Percentiles rank a stretch among this genome's conserved stretches.
phyloP scores from a whole-genome alignment of 257 asterid genomes.

The Salvia splendens region DNA sequence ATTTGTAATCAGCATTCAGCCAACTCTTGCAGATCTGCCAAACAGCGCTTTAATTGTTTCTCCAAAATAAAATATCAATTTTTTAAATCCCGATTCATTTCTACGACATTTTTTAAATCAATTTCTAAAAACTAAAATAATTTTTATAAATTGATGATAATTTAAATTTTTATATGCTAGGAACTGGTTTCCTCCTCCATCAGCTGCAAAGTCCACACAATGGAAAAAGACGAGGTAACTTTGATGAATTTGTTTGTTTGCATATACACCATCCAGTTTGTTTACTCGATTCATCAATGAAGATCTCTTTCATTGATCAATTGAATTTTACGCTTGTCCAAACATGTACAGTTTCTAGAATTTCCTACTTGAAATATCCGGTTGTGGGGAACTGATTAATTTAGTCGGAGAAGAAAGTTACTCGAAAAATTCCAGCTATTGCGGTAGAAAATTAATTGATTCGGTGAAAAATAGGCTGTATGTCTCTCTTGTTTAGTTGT shows the following conservation, averaged over 20 bases:
- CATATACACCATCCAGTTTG: background rate
- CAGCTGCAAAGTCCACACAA: constrained; percentile 23
- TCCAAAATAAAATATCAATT: too few species aligned
- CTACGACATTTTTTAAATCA: too few species aligned
- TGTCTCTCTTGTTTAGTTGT: constrained; percentile 16
- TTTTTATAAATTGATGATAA: too few species aligned
- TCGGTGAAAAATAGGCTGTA: background rate
- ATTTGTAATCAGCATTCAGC: too few species aligned
- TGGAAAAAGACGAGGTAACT: constrained; percentile 43
- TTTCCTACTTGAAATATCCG: background rate
- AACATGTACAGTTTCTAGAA: background rate
- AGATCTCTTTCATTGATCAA: constrained; percentile 8
- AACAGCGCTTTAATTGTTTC: too few species aligned
- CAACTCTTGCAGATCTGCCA: too few species aligned
- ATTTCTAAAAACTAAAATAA: too few species aligned
- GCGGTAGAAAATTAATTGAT: constrained; percentile 6
- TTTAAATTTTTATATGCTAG: background rate
- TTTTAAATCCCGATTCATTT: too few species aligned
- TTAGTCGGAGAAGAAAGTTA: constrained; percentile 1
- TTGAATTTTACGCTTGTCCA: background rate
- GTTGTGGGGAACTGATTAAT: constrained; percentile 6
- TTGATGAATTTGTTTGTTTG: background rate
- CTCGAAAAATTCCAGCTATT: constrained; percentile 1
- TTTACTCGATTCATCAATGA: background rate
- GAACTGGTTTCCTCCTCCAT: constrained; percentile 5